phyloP scores from a whole-genome alignment of 2,329 filamentous ascomycete genomes.

The Fusarium sp. region DNA sequence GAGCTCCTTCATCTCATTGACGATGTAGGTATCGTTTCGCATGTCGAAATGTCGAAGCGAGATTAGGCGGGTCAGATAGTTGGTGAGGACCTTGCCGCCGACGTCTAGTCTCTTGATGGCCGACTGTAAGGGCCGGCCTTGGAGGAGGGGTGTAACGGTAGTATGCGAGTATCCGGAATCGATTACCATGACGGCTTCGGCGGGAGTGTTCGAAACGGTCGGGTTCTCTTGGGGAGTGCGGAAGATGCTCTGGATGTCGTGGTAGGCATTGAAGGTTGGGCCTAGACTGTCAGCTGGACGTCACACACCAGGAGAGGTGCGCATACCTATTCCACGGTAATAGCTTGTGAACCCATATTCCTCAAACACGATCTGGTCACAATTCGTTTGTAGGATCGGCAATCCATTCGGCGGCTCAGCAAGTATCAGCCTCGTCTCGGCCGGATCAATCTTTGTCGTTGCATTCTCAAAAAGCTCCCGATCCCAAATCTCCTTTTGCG shows the following conservation, averaged over 20 bases:
- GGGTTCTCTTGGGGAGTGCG: conserved; percentile 65
- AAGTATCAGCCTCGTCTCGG: conserved; percentile 85
- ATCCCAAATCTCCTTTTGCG: conserved; percentile 95
- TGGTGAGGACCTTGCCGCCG: conserved; percentile 93
- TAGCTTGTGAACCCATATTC: conserved; percentile 94
- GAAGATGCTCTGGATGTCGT: conserved; percentile 78
- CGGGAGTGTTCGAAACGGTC: conserved; percentile 61
- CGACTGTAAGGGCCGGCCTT: conserved; percentile 81
- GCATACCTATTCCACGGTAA: conserved; percentile 76
- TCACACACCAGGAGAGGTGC: background rate
- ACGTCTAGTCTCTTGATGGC: conserved; percentile 88
- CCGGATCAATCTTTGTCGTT: conserved; percentile 77
- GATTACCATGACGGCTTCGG: conserved; percentile 87
- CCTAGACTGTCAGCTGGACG: conserved; percentile 57
- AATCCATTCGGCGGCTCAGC: conserved; percentile 89
- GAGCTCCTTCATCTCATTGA: conserved; percentile 95
- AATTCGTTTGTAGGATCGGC: conserved; percentile 84
- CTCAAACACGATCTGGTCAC: conserved; percentile 97
- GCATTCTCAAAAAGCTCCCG: conserved; percentile 82
- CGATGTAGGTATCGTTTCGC: conserved; percentile 91
- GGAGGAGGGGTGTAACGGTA: conserved; percentile 86
- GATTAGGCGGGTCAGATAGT: conserved; percentile 89
- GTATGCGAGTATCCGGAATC: conserved; percentile 96
- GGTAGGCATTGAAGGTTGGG: conserved; percentile 83
- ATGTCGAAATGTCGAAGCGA: conserved; percentile 95